Conservation (phyloP, 1,284 basidiomycete species). For the Cutaneotrichosporon cutaneum region DNA sequence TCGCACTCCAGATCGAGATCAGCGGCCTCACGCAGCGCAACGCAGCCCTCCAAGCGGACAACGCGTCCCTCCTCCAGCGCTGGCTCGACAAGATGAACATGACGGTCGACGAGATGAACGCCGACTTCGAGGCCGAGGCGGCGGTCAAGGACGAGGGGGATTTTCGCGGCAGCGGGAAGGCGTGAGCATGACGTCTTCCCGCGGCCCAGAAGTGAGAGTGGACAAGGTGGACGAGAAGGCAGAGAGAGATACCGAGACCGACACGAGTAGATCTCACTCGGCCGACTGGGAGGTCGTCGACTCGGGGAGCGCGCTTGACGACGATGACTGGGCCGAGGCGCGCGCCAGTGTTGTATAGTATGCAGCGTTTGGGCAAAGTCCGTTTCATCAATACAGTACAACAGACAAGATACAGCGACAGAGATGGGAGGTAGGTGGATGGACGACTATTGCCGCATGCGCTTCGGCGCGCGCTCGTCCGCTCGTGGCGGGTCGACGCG, state of each 20-base stretch:
- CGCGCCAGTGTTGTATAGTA: constrained; percentile 13
- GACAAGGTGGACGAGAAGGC: too few relatives aligned
- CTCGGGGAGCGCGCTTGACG: constrained; percentile 10
- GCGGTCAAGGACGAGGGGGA: constrained; percentile 24
- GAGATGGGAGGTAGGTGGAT: neutral
- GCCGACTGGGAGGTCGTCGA: constrained; percentile 23
- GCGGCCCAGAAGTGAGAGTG: neutral
- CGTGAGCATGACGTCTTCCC: constrained; percentile 17
- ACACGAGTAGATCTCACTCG: constrained; percentile 1
- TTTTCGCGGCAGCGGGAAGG: constrained; percentile 44
- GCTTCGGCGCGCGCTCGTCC: constrained; percentile 6
- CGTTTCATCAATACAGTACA: neutral
- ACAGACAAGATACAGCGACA: neutral
- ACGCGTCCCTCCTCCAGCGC: constrained; percentile 87
- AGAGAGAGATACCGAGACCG: neutral
- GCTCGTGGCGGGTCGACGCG: constrained; percentile 4
- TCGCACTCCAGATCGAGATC: constrained; percentile 83
- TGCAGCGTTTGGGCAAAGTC: neutral
- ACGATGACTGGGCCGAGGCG: constrained; percentile 27
- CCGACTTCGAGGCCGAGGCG: constrained; percentile 57
- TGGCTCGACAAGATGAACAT: constrained; percentile 93
- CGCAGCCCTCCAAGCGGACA: constrained; percentile 79
- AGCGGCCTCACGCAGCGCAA: constrained; percentile 85
- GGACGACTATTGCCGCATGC: neutral
- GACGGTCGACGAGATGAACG: constrained; percentile 94